A percentile compares a stretch with the other conserved stretches of the same genome.
Evolutionary conservation across 345 rosid genomes (phyloP).

Genomic region (Eucalyptus marginata): DNA sequence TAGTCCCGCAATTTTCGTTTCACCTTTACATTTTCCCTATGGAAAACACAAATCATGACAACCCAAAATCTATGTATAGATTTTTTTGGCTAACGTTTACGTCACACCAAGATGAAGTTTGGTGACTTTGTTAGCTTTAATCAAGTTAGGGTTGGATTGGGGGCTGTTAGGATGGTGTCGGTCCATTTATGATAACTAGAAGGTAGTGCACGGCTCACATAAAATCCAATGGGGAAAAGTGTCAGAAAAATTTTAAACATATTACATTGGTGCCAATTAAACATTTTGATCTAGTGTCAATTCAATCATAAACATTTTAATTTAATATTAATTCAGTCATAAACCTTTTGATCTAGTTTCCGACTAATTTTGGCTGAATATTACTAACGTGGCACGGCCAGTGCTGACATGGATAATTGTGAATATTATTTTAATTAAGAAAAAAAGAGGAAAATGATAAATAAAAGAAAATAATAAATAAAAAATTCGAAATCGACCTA

Average conservation of each 20-base stretch:
- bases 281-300: no score
- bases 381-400: accelerated
- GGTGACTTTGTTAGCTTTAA: neutral
- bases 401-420: accelerated
- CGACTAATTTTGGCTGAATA: no score
- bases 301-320: no score
- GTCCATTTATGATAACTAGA: neutral
- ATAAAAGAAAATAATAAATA: no score
- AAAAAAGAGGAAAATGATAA: no score
- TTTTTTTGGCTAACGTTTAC: neutral
- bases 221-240: no score
- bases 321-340: no score
- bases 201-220: no score
- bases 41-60: neutral
- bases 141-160: neutral
- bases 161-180: neutral
- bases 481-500: neutral
- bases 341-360: no score
- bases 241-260: accelerated
- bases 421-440: no score
- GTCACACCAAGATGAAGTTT: neutral
- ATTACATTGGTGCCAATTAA: no score
- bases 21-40: neutral
- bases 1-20: neutral
- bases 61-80: neutral